Percentiles rank a stretch among this genome's conserved stretches.
Conservation (phyloP, 208 protist genomes). For the Blechomonas ayalai region DNA sequence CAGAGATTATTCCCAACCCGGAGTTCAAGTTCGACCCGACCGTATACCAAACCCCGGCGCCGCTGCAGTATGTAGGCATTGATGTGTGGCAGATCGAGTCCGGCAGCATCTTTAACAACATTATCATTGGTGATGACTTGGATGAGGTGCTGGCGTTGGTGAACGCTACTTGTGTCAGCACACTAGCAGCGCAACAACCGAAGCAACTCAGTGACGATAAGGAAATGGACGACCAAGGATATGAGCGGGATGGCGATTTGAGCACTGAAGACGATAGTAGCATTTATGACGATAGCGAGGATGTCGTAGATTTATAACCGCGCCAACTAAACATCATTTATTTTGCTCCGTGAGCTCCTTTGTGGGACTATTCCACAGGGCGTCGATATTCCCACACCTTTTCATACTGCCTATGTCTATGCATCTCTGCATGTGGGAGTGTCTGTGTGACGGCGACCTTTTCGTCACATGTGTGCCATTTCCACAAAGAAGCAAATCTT, state of each 20-base stretch:
- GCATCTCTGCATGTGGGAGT: too few species aligned
- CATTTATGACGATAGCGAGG: too few species aligned
- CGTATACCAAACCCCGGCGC: constrained; percentile 57
- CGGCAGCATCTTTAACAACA: constrained; percentile 95
- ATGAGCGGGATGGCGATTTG: constrained; percentile 1
- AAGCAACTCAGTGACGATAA: not conserved
- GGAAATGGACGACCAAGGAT: constrained; percentile 1
- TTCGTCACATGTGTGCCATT: too few species aligned
- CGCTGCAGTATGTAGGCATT: constrained; percentile 84
- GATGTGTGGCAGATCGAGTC: constrained; percentile 95
- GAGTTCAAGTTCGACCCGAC: constrained; percentile 67
- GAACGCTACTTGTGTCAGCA: constrained; percentile 15
- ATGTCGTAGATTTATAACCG: too few species aligned
- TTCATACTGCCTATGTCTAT: too few species aligned
- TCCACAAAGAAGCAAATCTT: too few species aligned
- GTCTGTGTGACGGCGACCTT: too few species aligned
- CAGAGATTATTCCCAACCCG: constrained; percentile 89
- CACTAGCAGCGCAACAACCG: constrained; percentile 14
- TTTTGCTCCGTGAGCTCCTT: too few species aligned
- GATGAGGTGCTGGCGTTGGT: constrained; percentile 68
- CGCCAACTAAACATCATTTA: too few species aligned
- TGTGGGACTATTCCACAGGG: too few species aligned
- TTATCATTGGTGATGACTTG: constrained; percentile 88
- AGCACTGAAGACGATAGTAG: constrained; percentile 2
- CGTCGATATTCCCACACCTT: too few species aligned